phyloP scores from a whole-genome alignment of 108 stramenopile species.

The Cylindrotheca fusiformis region DNA sequence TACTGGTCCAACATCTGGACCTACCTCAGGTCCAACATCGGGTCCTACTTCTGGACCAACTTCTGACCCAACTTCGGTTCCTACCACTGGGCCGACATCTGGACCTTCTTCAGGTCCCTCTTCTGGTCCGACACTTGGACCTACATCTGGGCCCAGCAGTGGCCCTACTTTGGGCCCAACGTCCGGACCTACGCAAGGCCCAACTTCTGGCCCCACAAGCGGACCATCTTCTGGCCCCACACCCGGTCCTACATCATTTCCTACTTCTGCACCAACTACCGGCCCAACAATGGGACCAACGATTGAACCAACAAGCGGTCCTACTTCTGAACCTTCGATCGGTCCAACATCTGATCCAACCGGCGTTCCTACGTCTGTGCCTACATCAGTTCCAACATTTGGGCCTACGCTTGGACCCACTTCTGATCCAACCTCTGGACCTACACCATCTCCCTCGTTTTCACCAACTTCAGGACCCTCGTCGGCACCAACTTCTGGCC shows the following conservation, averaged over 20 bases:
- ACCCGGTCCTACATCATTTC: slow-evolving; percentile 7
- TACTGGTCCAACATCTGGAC: no score
- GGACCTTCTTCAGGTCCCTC: slow-evolving; percentile 10
- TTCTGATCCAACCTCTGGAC: slow-evolving; percentile 6
- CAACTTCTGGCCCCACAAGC: slow-evolving; percentile 11
- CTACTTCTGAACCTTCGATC: slow-evolving; percentile 12
- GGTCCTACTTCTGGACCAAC: no score
- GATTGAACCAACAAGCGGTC: slow-evolving; percentile 2
- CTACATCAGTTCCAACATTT: slow-evolving; percentile 11
- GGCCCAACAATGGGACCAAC: slow-evolving; percentile 16
- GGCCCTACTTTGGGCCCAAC: no score
- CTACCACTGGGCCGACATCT: slow-evolving; percentile 16
- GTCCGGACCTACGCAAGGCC: slow-evolving; percentile 3
- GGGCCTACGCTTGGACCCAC: slow-evolving; percentile 10
- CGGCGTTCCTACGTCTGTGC: slow-evolving; percentile 3
- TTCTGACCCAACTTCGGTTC: no score
- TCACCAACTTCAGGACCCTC: not conserved
- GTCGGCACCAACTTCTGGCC: slow-evolving; percentile 7
- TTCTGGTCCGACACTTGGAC: slow-evolving; percentile 14
- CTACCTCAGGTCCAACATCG: no score
- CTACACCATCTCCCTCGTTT: not conserved
- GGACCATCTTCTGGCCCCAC: slow-evolving; percentile 17
- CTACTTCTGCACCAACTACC: no score
- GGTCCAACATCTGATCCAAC: slow-evolving; percentile 15
- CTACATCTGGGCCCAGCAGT: slow-evolving; percentile 3